phyloP scores from a whole-genome alignment of 805 yeast species.

The Kazachstania viticola region DNA sequence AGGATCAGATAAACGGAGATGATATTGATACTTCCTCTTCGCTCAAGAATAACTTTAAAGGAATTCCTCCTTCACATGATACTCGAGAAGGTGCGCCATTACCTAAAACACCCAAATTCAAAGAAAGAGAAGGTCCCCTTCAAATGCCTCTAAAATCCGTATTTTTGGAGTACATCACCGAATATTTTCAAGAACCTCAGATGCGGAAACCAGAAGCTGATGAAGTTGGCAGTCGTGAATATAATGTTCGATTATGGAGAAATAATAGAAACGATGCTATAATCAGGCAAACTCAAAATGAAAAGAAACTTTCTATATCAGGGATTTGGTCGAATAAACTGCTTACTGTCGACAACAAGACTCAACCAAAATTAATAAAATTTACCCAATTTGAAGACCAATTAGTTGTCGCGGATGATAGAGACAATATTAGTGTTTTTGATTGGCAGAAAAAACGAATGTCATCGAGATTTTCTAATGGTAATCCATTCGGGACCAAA shows the following conservation, averaged over 20 bases:
- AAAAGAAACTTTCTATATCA: conserved; percentile 66
- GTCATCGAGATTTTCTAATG: conserved; percentile 63
- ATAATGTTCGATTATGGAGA: conserved; percentile 76
- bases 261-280: conserved; percentile 79
- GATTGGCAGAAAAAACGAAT: conserved; percentile 64
- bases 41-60: conserved; percentile 15
- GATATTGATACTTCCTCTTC: conserved; percentile 10
- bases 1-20: conserved; percentile 6
- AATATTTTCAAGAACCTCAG: conserved; percentile 94
- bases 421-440: conserved; percentile 74
- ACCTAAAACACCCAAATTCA: conserved; percentile 50
- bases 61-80: conserved; percentile 26
- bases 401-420: conserved; percentile 69
- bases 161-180: conserved; percentile 65
- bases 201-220: conserved; percentile 75
- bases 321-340: conserved; percentile 75
- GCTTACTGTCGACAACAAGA: conserved; percentile 51
- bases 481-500: conserved; percentile 78
- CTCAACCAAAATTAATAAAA: conserved; percentile 67
- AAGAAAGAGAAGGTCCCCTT: conserved; percentile 15
- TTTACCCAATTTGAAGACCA: conserved; percentile 89
- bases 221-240: conserved; percentile 85
- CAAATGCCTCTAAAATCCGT: conserved; percentile 46
- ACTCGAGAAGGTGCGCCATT: conserved; percentile 36
- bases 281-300: conserved; percentile 81